Percentiles rank a stretch among this genome's conserved stretches.
These are phyloP conservation scores for Didymosphaeria variabile DNA, from an alignment of 2,329 filamentous ascomycete genomes.

Conservation along the genomic window DNA sequence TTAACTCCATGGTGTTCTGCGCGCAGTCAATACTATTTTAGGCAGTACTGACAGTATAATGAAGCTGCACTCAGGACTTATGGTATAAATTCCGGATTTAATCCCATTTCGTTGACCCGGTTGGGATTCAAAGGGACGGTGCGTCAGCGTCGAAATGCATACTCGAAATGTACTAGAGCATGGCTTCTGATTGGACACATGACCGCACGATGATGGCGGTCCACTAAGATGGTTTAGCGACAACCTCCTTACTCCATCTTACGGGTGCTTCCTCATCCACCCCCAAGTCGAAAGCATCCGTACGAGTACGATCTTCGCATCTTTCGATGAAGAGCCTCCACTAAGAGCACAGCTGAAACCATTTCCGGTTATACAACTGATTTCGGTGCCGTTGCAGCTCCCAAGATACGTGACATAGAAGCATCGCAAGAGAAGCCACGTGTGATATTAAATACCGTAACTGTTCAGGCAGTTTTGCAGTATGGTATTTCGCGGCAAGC, in stretches of 20 bases:
- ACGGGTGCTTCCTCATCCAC: background rate
- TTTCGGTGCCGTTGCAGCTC: too few relatives aligned
- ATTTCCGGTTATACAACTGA: too few relatives aligned
- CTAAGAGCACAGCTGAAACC: too few relatives aligned
- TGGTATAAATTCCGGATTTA: background rate
- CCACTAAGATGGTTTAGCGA: background rate
- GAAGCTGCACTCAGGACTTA: background rate
- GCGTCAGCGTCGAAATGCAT: constrained; percentile 12
- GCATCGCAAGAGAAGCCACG: background rate
- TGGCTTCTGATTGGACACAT: background rate
- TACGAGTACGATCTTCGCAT: background rate
- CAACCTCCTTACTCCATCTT: background rate
- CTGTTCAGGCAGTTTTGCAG: background rate
- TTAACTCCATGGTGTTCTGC: background rate
- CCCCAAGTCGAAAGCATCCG: background rate
- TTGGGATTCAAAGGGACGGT: too few relatives aligned
- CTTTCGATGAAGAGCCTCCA: background rate
- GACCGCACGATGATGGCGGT: background rate
- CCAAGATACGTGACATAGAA: background rate
- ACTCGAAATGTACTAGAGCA: constrained; percentile 1
- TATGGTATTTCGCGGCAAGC: constrained; percentile 29
- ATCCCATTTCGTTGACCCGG: background rate
- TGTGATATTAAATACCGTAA: background rate
- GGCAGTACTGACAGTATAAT: background rate
- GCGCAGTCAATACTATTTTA: background rate